Percentiles rank a stretch among this genome's conserved stretches.
These are phyloP conservation scores for Aspergillus ruber DNA, from an alignment of 2,329 filamentous ascomycete genomes.

Conservation along the genomic window DNA sequence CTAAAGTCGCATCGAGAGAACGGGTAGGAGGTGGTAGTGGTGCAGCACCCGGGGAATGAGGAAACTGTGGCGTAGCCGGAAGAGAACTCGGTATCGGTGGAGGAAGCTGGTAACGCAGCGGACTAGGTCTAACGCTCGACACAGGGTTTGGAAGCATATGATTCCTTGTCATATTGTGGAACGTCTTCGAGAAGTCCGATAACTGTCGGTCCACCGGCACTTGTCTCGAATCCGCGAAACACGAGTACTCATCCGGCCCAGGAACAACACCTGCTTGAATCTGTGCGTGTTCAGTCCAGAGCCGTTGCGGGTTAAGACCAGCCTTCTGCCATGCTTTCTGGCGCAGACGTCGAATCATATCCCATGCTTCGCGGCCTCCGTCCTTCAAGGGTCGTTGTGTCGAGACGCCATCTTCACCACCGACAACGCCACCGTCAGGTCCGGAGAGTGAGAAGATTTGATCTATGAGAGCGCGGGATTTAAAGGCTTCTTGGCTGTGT, in stretches of 20 bases:
- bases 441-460: constrained; percentile 41
- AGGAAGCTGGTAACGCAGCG: constrained; percentile 18
- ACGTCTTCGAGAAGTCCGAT: constrained; percentile 27
- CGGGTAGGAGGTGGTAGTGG: constrained; percentile 4
- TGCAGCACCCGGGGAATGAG: constrained; percentile 5
- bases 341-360: constrained; percentile 42
- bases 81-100: constrained; percentile 7
- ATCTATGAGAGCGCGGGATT: constrained; percentile 42
- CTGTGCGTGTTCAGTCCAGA: constrained; percentile 44
- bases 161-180: constrained; percentile 30
- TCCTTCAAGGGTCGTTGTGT: constrained; percentile 40
- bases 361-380: constrained; percentile 44
- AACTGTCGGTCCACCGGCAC: constrained; percentile 12
- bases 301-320: constrained; percentile 39
- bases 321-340: constrained; percentile 45
- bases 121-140: constrained; percentile 16
- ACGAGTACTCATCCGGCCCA: constrained; percentile 11
- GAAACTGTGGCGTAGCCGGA: constrained; percentile 8
- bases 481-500: constrained; percentile 38
- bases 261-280: constrained; percentile 29
- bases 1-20: constrained; percentile 4
- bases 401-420: constrained; percentile 39
- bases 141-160: constrained; percentile 20
- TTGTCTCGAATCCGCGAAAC: constrained; percentile 5
- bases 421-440: constrained; percentile 41